Evolutionary conservation across 768 basidiomycete species (phyloP).

Genomic region (Mycena indigotica): DNA sequence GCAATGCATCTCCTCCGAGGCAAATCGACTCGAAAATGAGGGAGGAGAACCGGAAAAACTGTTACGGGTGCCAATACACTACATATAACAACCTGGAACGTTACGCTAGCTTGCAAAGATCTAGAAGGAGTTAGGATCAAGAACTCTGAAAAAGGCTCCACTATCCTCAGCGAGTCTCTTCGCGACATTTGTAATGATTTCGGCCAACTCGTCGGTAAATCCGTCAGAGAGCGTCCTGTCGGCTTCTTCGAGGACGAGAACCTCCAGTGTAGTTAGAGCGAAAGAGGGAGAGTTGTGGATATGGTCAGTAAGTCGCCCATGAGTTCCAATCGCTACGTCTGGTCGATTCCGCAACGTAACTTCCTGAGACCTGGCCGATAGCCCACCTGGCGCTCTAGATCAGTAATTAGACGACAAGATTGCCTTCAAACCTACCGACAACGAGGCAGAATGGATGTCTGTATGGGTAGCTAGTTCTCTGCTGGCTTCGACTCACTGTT

Average conservation of each 20-base stretch:
- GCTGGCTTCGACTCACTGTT: slow-evolving; percentile 94
- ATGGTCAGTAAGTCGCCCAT: slow-evolving; percentile 97
- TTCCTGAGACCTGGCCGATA: slow-evolving; percentile 93
- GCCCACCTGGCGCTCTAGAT: slow-evolving; percentile 63
- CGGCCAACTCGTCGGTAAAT: slow-evolving; percentile 90
- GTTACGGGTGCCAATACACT: too few species aligned
- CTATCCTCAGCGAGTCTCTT: too few species aligned
- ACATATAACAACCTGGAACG: too few species aligned
- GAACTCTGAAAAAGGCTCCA: too few species aligned
- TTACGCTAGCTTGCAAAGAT: too few species aligned
- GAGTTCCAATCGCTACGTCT: slow-evolving; percentile 94
- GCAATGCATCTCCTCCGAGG: too few species aligned
- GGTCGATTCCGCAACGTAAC: slow-evolving; percentile 80
- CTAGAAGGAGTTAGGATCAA: too few species aligned
- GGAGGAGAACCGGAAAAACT: too few species aligned
- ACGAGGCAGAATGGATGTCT: slow-evolving; percentile 91
- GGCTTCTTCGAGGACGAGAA: slow-evolving; percentile 95
- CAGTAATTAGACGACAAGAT: slow-evolving; percentile 7
- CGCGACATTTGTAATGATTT: too few species aligned
- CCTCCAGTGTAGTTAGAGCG: slow-evolving; percentile 87
- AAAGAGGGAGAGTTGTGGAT: slow-evolving; percentile 94
- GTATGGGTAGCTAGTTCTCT: slow-evolving; percentile 82
- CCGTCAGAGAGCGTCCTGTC: slow-evolving; percentile 97
- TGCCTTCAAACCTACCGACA: slow-evolving; percentile 62
- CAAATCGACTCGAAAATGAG: too few species aligned